Base-by-base conservation (phyloP, 2,329 filamentous ascomycete species). In the Emmonsiellopsis sp. region DNA sequence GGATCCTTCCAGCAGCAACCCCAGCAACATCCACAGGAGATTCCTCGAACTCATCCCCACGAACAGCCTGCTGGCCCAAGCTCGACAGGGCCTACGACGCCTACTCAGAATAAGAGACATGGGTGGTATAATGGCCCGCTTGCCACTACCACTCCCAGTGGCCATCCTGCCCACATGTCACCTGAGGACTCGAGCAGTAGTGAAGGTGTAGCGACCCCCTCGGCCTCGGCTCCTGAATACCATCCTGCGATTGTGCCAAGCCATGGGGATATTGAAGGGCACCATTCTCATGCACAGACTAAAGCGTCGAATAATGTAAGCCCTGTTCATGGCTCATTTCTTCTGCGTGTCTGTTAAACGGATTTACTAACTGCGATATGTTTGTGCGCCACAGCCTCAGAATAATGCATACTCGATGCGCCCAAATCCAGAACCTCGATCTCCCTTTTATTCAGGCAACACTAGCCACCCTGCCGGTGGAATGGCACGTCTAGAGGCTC, bases 171-270 rank as follows among this genome's bases (percentile, higher is more conserved):
- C 15, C 69, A 72, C 40, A 71, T 67, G 13, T 75, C 73, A n/a
- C 73, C 74, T 1, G 73, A 75, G 59, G 74, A 75, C 59, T 75
- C 73, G 1, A 76, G 72, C 58, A 76, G 73, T 60, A 76, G 73
- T 52, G 74, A 76, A 55, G 73, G 72, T 13, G 72, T 76, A 1
- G 69, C 73, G 7, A 76, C 74, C 26, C 74, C 74, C 5, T 74
- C 73, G 7, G 74, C 71, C 30, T 69, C 73, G 10, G 69, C 71
- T n/a, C 65, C 73, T 31, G 74, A 76, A 53, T 74, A 76, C 52
- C 70, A 76, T 55, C 74, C 73, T 8, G 71, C 74, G 16, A 76
- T 76, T 57, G 70, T 76, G 54, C 70, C 73, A 50, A 74, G 72
- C 61, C 74, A 71, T 59, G 73, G 73, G 46, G 75, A 70, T 57